These are phyloP conservation scores for Nicotiana tomentosiformis DNA, from an alignment of 257 asterid genomes.

Conservation along the genomic window DNA sequence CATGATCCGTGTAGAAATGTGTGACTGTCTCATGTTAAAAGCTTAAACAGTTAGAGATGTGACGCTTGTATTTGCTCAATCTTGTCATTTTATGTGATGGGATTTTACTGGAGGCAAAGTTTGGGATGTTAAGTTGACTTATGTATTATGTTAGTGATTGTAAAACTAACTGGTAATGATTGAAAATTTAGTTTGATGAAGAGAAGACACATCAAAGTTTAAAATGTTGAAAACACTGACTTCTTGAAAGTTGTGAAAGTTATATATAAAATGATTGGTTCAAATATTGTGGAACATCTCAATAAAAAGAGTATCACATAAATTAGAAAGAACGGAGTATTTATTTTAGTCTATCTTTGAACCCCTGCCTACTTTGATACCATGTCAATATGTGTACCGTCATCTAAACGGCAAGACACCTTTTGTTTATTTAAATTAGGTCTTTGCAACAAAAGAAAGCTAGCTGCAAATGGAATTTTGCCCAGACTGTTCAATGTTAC, in stretches of 20 bases:
- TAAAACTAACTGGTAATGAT: not conserved
- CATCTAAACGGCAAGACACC: not conserved
- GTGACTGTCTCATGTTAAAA: not conserved
- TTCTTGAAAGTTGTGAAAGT: too few species aligned
- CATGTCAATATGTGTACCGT: not conserved
- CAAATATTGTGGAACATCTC: not conserved
- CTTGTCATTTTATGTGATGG: not conserved
- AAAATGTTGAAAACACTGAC: too few species aligned
- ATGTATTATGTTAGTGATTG: not conserved
- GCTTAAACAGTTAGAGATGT: not conserved
- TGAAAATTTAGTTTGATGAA: not conserved
- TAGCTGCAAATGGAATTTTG: constrained; percentile 59
- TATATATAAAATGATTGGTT: too few species aligned
- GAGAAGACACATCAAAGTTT: not conserved
- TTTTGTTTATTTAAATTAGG: not conserved
- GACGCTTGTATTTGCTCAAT: not conserved
- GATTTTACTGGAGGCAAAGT: not conserved
- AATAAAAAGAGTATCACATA: not conserved
- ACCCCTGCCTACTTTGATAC: too few species aligned
- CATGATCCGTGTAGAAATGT: not conserved
- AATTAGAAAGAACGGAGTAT: not conserved
- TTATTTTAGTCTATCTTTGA: not conserved
- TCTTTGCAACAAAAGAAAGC: not conserved
- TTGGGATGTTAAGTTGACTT: not conserved
- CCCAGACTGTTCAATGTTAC: constrained; percentile 56